A percentile compares a stretch with the other conserved stretches of the same genome.
Conservation (phyloP, 441 rosid genomes). For the Erysimum cheiri region DNA sequence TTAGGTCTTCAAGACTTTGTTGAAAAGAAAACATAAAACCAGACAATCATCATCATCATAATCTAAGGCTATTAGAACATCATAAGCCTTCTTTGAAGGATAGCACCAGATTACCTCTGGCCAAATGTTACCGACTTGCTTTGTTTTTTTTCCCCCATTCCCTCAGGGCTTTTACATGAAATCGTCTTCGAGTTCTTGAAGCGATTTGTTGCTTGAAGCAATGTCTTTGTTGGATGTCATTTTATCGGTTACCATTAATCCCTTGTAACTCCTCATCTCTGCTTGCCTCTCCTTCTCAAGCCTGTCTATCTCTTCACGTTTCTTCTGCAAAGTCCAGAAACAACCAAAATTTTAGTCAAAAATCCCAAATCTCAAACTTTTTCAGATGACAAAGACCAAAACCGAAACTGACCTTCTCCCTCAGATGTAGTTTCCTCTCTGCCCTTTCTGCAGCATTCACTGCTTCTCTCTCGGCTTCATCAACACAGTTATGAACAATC, state of each 20-base stretch:
- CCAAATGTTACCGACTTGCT: slow-evolving; percentile 34
- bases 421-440: slow-evolving; percentile 77
- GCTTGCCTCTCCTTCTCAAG: slow-evolving; percentile 93
- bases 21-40: slow-evolving; percentile 28
- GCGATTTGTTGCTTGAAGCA: slow-evolving; percentile 79
- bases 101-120: slow-evolving; percentile 32
- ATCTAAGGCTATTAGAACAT: slow-evolving; percentile 29
- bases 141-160: slow-evolving; percentile 11
- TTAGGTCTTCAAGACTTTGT: slow-evolving; percentile 25
- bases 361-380: neutral
- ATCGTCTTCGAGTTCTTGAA: slow-evolving; percentile 97
- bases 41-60: slow-evolving; percentile 33
- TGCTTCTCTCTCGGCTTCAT: slow-evolving; percentile 92
- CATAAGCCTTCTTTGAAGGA: slow-evolving; percentile 37
- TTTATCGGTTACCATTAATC: slow-evolving; percentile 93
- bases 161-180: slow-evolving; percentile 67
- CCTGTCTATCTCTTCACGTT: slow-evolving; percentile 84
- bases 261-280: slow-evolving; percentile 94
- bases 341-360: neutral
- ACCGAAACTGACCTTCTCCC: slow-evolving; percentile 74
- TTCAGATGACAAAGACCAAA: slow-evolving; percentile 1
- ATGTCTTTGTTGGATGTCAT: slow-evolving; percentile 97
- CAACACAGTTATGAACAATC: slow-evolving; percentile 24
- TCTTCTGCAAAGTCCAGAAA: slow-evolving; percentile 60
- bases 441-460: slow-evolving; percentile 89